Base-by-base conservation (phyloP, 2,329 filamentous ascomycete genomes). In the Chaetomium sp. region DNA sequence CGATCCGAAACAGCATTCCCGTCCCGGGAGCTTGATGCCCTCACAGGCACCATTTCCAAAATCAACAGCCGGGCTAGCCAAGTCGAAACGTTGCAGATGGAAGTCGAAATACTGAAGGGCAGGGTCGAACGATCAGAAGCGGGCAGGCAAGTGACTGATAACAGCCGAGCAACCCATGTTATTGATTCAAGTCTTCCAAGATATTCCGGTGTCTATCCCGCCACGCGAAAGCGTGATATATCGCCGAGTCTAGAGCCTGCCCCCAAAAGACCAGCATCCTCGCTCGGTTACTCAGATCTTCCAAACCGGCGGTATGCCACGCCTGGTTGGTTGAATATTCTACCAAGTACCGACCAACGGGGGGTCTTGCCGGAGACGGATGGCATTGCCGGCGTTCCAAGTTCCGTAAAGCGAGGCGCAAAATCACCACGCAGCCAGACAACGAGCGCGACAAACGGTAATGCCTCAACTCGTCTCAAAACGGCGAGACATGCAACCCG, bases 61-160 rank as follows among this genome's bases (percentile, higher is more conserved):
- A 76, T 80, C 29, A 73, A 75, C 16, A 73, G 74, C 65, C 73
- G 74, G 42, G 76, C 77, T 25, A 78, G 72, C 61, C 75, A 78
- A 58, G 72, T 80, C 10, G 78, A 80, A 60, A 74, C 72, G 8
- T 68, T 80, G 25, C 76, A 78, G 68, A 80, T 79, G 77, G 78
- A 80, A 63, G 73, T 79, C 50, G 74, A 79, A 49, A 72, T 81
- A 2, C 72, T 80, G 61, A 78, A 77, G 65, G 73, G 74, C 4
- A 71, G 77, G 8, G 62, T 79, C 4, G 74, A 77, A 60, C 71
- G 75, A 21, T 69, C 78, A 19, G 78, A 79, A 57, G 67, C 66
- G 51, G 69, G 61, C n/a, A 55, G 51, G 33, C 54, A 66, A 33
- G 9, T n/a, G 2, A 4, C 35, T 2, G 65, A 62, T 6, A 56